Conservation (phyloP, 176 grass and related monocot genomes). For the Chrysopogon serrulatus region DNA sequence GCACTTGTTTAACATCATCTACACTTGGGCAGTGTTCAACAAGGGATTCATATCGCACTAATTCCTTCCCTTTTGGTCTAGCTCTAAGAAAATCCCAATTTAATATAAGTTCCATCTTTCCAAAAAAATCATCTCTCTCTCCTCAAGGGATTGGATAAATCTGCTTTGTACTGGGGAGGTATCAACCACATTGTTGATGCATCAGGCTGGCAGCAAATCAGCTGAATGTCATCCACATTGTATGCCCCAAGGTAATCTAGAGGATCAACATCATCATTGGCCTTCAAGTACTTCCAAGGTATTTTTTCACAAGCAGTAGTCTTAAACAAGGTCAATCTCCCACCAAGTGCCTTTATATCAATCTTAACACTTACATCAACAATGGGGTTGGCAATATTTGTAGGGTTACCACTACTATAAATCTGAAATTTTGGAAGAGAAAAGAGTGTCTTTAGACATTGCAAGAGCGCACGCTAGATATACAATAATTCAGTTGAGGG, state of each 20-base stretch:
- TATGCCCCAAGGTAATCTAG: conserved; percentile 75
- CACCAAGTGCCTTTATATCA: conserved; percentile 92
- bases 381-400: conserved; percentile 97
- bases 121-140: conserved; percentile 40
- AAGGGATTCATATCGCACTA: conserved; percentile 74
- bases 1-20: conserved; percentile 69
- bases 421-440: conserved; percentile 61
- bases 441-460: conserved; percentile 6
- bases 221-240: conserved; percentile 92
- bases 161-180: conserved; percentile 74
- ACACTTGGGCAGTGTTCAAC: conserved; percentile 49
- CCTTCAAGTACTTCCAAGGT: conserved; percentile 59
- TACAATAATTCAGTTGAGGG: background rate
- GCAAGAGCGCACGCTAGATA: background rate
- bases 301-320: conserved; percentile 83
- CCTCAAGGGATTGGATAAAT: conserved; percentile 64
- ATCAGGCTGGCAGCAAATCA: conserved; percentile 96
- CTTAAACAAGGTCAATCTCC: conserved; percentile 76
- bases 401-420: conserved; percentile 97
- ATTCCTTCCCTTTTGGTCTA: conserved; percentile 97
- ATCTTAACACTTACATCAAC: conserved; percentile 92
- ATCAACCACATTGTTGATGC: conserved; percentile 84
- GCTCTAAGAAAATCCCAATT: conserved; percentile 90
- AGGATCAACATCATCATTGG: conserved; percentile 56
- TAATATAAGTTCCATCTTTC: conserved; percentile 67